A percentile compares a stretch with the other conserved stretches of the same genome.
Evolutionary conservation across 2,329 filamentous ascomycete species (phyloP).

Genomic region (Albifimbria verrucaria): DNA sequence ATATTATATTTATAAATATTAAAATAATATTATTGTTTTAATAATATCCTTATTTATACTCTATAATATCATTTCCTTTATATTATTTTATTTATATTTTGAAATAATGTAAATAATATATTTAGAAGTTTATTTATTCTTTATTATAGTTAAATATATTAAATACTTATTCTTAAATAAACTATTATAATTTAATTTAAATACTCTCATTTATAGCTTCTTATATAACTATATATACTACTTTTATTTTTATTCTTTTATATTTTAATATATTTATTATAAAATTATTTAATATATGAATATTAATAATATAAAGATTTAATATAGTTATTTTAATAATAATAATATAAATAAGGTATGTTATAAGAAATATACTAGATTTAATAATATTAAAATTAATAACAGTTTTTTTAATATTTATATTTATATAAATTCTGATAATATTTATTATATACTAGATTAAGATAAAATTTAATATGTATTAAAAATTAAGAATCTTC

Average conservation of each 20-base stretch:
- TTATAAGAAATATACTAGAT: neutral
- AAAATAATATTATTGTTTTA: neutral
- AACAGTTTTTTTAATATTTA: neutral
- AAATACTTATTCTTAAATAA: neutral
- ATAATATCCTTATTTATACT: neutral
- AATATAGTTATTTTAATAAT: neutral
- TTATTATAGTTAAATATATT: neutral
- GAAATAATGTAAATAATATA: neutral
- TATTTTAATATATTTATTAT: conserved; percentile 4
- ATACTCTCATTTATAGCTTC: neutral
- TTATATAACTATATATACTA: conserved; percentile 1
- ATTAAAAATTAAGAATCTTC: neutral
- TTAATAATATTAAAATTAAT: conserved; percentile 1
- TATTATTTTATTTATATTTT: neutral
- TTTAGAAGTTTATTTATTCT: neutral
- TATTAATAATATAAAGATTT: conserved; percentile 5
- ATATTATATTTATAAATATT: conserved; percentile 2
- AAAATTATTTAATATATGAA: neutral
- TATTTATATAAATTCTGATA: neutral
- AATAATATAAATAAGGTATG: neutral
- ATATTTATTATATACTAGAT: too few relatives aligned
- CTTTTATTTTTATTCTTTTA: conserved; percentile 3
- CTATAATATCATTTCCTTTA: neutral
- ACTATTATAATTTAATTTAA: conserved; percentile 4
- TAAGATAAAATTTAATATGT: neutral